Evolutionary conservation across 73 alveolate genomes (phyloP).

Genomic region (Effrenium voratum): DNA sequence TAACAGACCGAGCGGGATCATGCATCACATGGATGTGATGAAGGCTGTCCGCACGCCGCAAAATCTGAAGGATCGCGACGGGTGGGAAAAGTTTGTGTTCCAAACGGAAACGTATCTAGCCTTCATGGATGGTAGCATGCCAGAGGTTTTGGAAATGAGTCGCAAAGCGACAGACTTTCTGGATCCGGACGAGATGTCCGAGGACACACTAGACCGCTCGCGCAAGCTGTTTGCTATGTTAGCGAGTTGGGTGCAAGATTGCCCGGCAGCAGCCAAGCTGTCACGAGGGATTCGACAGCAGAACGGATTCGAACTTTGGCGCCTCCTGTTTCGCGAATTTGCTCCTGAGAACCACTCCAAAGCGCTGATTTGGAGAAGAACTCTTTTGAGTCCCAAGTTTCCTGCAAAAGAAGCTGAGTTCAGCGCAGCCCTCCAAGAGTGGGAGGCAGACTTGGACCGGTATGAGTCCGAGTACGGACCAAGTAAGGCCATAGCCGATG

Average conservation of each 20-base stretch:
- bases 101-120: neutral
- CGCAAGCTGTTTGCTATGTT: neutral
- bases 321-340: neutral
- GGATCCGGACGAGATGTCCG: neutral
- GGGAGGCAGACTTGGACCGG: neutral
- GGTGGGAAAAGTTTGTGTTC: neutral
- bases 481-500: neutral
- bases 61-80: no score
- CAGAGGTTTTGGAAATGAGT: neutral
- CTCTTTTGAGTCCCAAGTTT: no score
- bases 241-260: slow-evolving; percentile 7
- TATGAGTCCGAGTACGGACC: neutral
- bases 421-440: neutral
- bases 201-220: neutral
- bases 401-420: neutral
- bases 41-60: no score
- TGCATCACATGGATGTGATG: no score
- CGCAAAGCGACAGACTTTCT: neutral
- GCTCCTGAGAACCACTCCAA: slow-evolving; percentile 20
- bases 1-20: no score
- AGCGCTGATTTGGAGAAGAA: neutral
- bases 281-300: neutral
- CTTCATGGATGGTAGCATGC: neutral
- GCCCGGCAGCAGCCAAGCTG: neutral
- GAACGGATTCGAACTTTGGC: slow-evolving; percentile 8